These are phyloP conservation scores for Isatis tinctoria DNA, from an alignment of 345 rosid species.

Conservation along the genomic window DNA sequence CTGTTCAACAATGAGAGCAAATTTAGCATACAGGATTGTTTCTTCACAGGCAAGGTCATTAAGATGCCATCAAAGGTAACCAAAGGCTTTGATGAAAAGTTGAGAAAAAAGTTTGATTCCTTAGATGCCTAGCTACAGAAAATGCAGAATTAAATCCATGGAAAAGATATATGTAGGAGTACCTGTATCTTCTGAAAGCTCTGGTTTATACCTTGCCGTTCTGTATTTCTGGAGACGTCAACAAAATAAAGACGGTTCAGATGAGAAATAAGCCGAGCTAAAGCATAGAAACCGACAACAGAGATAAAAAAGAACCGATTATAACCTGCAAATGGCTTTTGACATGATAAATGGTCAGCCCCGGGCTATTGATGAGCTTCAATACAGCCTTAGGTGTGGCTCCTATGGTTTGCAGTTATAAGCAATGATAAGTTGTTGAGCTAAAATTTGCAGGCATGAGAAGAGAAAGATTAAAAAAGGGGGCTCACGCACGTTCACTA, in stretches of 20 bases:
- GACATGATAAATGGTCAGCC: constrained; percentile 90
- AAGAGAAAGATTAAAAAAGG: background rate
- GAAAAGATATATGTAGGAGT: background rate
- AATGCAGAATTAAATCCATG: background rate
- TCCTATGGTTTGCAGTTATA: constrained; percentile 44
- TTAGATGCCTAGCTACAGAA: background rate
- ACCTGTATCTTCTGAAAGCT: constrained; percentile 51
- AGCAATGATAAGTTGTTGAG: constrained; percentile 5
- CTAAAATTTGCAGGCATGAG: background rate
- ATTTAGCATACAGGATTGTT: background rate
- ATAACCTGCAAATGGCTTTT: constrained; percentile 95
- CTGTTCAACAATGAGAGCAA: constrained; percentile 27
- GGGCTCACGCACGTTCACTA: constrained; percentile 61
- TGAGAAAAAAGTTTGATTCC: background rate
- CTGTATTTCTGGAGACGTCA: constrained; percentile 75
- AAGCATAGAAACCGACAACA: background rate
- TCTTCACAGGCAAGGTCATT: background rate
- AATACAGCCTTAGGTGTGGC: constrained; percentile 94
- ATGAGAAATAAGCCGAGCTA: background rate
- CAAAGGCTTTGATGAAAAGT: background rate
- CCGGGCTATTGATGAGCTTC: constrained; percentile 71
- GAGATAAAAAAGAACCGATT: background rate
- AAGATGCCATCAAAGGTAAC: background rate
- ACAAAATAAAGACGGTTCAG: background rate
- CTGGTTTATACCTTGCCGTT: constrained; percentile 86